Conservation (phyloP, 1,139 yeast genomes). For the Diutina neorugosa region DNA sequence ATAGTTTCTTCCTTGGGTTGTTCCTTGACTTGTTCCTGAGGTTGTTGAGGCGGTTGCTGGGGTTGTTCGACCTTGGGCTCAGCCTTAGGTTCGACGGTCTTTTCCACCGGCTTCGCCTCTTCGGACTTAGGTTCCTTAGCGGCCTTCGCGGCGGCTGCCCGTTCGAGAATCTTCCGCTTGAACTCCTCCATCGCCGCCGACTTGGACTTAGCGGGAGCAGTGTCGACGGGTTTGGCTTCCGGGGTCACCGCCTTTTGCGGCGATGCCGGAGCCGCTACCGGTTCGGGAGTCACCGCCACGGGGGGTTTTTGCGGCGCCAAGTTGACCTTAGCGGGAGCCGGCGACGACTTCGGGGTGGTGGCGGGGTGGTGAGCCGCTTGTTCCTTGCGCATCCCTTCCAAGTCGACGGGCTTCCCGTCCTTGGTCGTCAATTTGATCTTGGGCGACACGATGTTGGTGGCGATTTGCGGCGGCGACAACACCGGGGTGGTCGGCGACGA, state of each 20-base stretch:
- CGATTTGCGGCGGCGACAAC: not conserved
- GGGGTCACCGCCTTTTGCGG: constrained; percentile 8
- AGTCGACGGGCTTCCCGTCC: constrained; percentile 35
- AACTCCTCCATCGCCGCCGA: constrained; percentile 14
- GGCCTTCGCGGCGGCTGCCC: constrained; percentile 10
- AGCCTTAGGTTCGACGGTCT: constrained; percentile 5
- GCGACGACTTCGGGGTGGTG: constrained; percentile 12
- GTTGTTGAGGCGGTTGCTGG: constrained; percentile 4
- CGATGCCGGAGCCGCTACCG: constrained; percentile 7
- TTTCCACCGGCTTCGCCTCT: constrained; percentile 6
- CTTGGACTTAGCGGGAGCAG: constrained; percentile 7
- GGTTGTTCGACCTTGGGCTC: constrained; percentile 7
- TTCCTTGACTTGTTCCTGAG: constrained; percentile 5
- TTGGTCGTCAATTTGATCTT: constrained; percentile 31
- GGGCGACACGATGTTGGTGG: constrained; percentile 8
- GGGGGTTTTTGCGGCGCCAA: not conserved
- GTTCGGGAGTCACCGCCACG: constrained; percentile 1
- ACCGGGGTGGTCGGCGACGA: constrained; percentile 7
- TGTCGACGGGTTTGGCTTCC: constrained; percentile 12
- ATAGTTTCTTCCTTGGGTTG: constrained; percentile 3
- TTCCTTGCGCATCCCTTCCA: constrained; percentile 28
- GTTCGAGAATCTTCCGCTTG: constrained; percentile 12
- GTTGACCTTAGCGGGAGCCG: constrained; percentile 4
- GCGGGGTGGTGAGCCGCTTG: constrained; percentile 8
- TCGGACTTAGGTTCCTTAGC: constrained; percentile 7